Percentiles rank a stretch among this genome's conserved stretches.
Conservation (phyloP, 2,329 filamentous ascomycete species). For the Cercospora sp. region DNA sequence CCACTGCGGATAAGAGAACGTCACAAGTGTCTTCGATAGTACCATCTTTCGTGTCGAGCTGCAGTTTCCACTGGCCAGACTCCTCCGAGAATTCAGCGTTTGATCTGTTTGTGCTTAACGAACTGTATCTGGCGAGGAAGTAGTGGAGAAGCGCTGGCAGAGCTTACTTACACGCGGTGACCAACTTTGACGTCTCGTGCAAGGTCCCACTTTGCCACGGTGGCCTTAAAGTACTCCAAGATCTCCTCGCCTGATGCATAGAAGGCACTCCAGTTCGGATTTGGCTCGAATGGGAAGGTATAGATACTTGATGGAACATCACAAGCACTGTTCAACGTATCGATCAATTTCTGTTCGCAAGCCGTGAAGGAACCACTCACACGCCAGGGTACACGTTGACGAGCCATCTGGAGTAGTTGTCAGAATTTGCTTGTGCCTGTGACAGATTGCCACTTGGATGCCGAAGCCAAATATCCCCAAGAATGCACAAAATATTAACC, state of each 20-base stretch:
- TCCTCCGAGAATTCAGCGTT: conserved; percentile 17
- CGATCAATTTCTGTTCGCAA: background rate
- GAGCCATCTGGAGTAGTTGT: conserved; percentile 19
- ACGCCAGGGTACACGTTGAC: conserved; percentile 49
- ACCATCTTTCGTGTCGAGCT: conserved; percentile 34
- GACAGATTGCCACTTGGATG: background rate
- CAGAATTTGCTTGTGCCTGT: background rate
- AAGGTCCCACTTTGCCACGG: conserved; percentile 44
- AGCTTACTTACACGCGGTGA: conserved; percentile 38
- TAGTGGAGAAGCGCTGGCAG: background rate
- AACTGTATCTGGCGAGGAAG: background rate
- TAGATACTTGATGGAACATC: conserved; percentile 46
- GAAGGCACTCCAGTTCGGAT: conserved; percentile 47
- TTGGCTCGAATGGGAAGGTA: conserved; percentile 45
- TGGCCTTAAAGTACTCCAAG: conserved; percentile 44
- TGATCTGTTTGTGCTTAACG: background rate
- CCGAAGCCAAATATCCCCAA: background rate
- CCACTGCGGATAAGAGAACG: conserved; percentile 41
- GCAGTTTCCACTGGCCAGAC: conserved; percentile 41
- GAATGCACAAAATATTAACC: background rate
- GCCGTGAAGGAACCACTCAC: background rate
- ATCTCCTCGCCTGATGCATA: conserved; percentile 47
- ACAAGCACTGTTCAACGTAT: conserved; percentile 33
- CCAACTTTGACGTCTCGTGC: conserved; percentile 44
- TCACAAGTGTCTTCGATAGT: conserved; percentile 37